These are phyloP conservation scores for Hanseniaspora osmophila DNA, from an alignment of 805 yeast species.

Conservation along the genomic window DNA sequence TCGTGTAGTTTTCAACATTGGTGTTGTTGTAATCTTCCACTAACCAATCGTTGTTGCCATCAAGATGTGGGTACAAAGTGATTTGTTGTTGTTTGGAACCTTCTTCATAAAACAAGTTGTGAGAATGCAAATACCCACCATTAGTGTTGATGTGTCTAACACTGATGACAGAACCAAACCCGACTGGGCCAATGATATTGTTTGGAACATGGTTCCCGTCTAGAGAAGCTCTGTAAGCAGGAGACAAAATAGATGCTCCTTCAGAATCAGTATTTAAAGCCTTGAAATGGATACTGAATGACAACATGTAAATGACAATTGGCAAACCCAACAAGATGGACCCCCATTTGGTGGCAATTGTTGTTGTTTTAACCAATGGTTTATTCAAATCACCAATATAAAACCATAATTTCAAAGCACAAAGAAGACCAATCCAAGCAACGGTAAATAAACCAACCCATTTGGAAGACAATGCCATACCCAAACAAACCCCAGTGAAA, in stretches of 20 bases:
- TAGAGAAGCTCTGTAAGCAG: constrained; percentile 56
- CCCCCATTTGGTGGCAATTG: constrained; percentile 40
- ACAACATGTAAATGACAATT: constrained; percentile 34
- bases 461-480: constrained; percentile 59
- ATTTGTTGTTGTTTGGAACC: constrained; percentile 80
- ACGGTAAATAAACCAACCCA: constrained; percentile 79
- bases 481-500: constrained; percentile 56
- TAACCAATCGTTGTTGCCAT: constrained; percentile 58
- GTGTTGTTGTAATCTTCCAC: constrained; percentile 50
- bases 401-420: constrained; percentile 54
- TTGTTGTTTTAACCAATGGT: constrained; percentile 28
- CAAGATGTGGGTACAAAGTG: constrained; percentile 68
- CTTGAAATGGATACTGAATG: constrained; percentile 52
- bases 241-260: constrained; percentile 57
- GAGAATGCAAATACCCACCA: constrained; percentile 81
- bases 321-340: constrained; percentile 45
- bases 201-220: constrained; percentile 46
- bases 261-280: constrained; percentile 49
- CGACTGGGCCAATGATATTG: constrained; percentile 49
- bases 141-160: constrained; percentile 55
- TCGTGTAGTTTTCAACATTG: constrained; percentile 34
- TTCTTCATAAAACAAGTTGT: constrained; percentile 50
- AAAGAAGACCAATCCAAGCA: constrained; percentile 59
- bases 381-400: constrained; percentile 55
- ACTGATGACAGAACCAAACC: constrained; percentile 54